Evolutionary conservation across 2,329 filamentous ascomycete species (phyloP), one percentile per base, ranked within the genome.

Genomic region (Colletotrichum lentis): DNA sequence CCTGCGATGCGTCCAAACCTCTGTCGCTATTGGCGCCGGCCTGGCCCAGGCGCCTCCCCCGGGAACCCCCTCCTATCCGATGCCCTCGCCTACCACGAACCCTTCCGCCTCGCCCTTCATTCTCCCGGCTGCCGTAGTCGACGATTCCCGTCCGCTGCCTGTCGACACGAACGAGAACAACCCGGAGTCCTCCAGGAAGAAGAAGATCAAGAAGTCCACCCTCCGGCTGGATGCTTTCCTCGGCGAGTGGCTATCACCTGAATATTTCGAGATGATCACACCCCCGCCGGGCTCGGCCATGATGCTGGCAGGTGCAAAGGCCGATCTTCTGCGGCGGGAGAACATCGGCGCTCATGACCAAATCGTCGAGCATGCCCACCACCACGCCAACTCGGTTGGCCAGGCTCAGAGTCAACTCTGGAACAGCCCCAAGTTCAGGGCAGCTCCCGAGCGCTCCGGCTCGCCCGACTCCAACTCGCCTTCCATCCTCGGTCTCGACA

Each of bases 211-310:
- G 65, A 91, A 88, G 71, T 82, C 87, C 3, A 84, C 89, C 11
- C 80, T 99, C 55, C 91, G 96, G 0, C 85, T 99, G 6, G 96
- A 99, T 79, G 91, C 94, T 0, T 97, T 96, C 75, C 84, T 99
- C 0, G 95, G 96, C 56, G 96, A 99, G 83, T 99, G 96, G 96
- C 84, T 98, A 37, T 92, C 91, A 2, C 93, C 94, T 1, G 91
- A 94, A 75, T 99, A 99, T 78, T 99, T 95, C 74, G 94, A 97
- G 70, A 86, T 91, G 60, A 97, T 97, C 71, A 95, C 92, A 0
- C 92, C 94, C 3, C 96, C 96, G 12, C 96, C 96, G 0, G 88
- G 89, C 50, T 95, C 93, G 3, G 87, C 90, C 4, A 86, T 96
- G 80, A 96, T 99, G 93, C 84, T 98, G 3, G 91, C 92, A 31